Base-by-base conservation (phyloP, 139 green algal species). In the Picocystis salinarum region DNA sequence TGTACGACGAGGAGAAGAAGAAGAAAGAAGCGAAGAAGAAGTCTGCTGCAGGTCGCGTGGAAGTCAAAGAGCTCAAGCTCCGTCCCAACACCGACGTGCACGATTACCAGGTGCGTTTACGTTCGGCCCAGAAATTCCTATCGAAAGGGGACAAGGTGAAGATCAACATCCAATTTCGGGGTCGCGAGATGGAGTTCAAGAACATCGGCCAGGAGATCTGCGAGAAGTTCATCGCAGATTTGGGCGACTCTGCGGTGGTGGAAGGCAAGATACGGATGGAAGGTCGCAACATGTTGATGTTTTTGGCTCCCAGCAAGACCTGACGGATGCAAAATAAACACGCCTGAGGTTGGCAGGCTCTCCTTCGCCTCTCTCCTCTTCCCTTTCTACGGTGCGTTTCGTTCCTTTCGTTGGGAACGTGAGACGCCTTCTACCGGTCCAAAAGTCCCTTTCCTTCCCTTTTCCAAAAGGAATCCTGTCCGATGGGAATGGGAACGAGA, bases 61-160 rank as follows among this genome's bases (percentile, higher is more conserved):
- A 87, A 13, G 41, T 73, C 20, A 87, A 87, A 52, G 76, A 87
- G 48, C 55, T 87, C 19, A 87, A 88, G 56, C 58, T 87, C 53
- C 48, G 76, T 15, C 40, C 40, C 22, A 57, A 57, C 37, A 62
- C 52, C 24, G 76, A 88, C 47, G 60, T 59, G 9, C 74, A 85
- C 28, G 76, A 86, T 45, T 86, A 86, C 47, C 33, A 79, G 34
- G 69, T 80, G n/a, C 60, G 69, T 27, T 25, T 85, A 22, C 49
- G 58, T n/a, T 36, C 55, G 6, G 76, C 74, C 2, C 42, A 63
- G 39, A 73, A 73, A 37, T 83, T 83, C 39, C 34, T 83, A 23
- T 23, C 45, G n/a, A 76, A 76, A 56, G 76, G 76, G 5, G 56
- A 82, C 55, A 73, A 71, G 34, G 45, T 52, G 1, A 52, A 52